Evolutionary conservation across 768 basidiomycete species (phyloP).

Genomic region (Boletus speciosus): DNA sequence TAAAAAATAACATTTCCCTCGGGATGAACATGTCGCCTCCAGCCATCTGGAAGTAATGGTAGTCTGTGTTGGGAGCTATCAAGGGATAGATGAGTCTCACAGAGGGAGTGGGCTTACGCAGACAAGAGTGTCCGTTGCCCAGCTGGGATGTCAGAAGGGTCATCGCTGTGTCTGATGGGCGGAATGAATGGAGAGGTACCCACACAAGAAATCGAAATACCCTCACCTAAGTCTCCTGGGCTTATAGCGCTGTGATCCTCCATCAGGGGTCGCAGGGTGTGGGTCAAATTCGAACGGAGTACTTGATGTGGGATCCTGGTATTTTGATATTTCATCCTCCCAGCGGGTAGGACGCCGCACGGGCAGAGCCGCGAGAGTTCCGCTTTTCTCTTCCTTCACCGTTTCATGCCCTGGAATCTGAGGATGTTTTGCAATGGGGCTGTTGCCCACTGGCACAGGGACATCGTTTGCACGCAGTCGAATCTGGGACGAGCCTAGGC

Average conservation of each 20-base stretch:
- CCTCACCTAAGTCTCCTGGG: neutral
- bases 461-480: neutral
- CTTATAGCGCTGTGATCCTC: constrained; percentile 10
- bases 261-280: constrained; percentile 1
- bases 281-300: neutral
- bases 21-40: constrained; percentile 12
- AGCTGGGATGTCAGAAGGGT: neutral
- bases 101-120: neutral
- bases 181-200: neutral
- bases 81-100: too few species aligned
- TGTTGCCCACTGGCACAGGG: neutral
- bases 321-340: neutral
- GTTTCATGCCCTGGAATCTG: too few species aligned
- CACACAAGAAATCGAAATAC: neutral
- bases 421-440: neutral
- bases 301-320: neutral
- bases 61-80: constrained; percentile 1
- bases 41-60: neutral
- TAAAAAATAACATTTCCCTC: constrained; percentile 15
- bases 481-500: neutral
- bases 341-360: neutral
- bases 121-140: constrained; percentile 4
- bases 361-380: constrained; percentile 1
- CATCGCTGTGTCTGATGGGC: neutral
- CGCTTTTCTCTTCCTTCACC: neutral